Conservation (phyloP, 352 stramenopile genomes). For the Phytopythium oedochilum region DNA sequence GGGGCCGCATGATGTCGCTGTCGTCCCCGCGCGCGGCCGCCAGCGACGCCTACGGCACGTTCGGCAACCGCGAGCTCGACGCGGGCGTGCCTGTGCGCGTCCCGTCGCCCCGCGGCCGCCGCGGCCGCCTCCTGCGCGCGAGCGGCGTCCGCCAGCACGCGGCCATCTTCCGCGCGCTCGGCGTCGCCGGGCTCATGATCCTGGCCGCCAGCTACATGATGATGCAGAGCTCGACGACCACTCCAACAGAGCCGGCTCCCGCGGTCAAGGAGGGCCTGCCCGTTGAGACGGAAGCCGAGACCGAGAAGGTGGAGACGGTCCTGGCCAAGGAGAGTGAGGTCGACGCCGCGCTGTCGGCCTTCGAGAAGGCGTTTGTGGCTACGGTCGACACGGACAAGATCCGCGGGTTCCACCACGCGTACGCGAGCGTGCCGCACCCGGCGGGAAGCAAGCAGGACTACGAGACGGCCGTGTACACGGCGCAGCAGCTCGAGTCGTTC, state of each 20-base stretch:
- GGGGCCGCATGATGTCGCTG: slow-evolving; percentile 2
- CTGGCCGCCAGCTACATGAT: slow-evolving; percentile 6
- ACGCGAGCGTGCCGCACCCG: slow-evolving; percentile 29
- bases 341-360: neutral
- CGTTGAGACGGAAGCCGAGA: neutral
- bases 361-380: slow-evolving; percentile 6
- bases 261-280: neutral
- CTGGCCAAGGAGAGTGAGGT: neutral
- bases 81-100: neutral
- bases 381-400: slow-evolving; percentile 13
- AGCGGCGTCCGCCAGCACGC: neutral
- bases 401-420: slow-evolving; percentile 20
- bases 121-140: neutral
- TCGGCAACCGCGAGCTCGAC: neutral
- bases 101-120: neutral
- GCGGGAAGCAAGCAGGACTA: slow-evolving; percentile 25
- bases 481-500: slow-evolving; percentile 19
- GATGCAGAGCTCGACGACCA: neutral
- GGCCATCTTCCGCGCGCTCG: neutral
- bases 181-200: slow-evolving; percentile 4
- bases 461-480: slow-evolving; percentile 28
- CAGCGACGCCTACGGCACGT: slow-evolving; percentile 10
- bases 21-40: neutral
- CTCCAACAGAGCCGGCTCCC: neutral
- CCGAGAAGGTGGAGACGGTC: neutral